Conservation (phyloP, 345 rosid genomes). For the Carallia brachiata region DNA sequence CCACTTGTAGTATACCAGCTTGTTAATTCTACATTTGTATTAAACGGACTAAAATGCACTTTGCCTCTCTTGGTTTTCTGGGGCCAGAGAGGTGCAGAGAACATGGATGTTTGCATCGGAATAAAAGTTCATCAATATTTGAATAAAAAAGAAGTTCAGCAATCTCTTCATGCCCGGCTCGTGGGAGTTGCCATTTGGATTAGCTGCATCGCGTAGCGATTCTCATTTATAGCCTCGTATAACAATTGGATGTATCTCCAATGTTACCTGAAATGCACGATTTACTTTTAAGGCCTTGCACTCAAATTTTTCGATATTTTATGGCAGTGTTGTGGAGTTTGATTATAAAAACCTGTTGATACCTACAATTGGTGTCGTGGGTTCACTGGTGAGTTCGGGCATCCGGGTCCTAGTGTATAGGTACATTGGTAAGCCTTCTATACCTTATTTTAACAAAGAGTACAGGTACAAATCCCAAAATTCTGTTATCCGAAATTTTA, state of each 20-base stretch:
- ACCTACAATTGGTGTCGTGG: constrained; percentile 22
- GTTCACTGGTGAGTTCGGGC: constrained; percentile 19
- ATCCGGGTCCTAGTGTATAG: constrained; percentile 23
- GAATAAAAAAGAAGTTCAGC: constrained; percentile 26
- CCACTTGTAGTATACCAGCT: too few species aligned
- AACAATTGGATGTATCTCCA: too few species aligned
- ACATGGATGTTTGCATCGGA: constrained; percentile 20
- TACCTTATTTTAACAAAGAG: background rate
- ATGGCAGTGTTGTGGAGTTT: constrained; percentile 16
- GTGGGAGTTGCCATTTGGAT: constrained; percentile 20
- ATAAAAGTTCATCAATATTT: constrained; percentile 5
- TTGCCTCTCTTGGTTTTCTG: background rate
- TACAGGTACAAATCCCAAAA: too few species aligned
- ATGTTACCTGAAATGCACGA: background rate
- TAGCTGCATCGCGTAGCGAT: constrained; percentile 18
- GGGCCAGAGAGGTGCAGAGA: constrained; percentile 1
- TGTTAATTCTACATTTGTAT: too few species aligned
- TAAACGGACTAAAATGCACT: too few species aligned
- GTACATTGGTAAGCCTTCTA: background rate
- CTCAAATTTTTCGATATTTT: too few species aligned
- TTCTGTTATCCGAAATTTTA: too few species aligned
- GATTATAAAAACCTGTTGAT: constrained; percentile 3
- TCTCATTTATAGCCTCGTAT: background rate
- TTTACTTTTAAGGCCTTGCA: background rate
- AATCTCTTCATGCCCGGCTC: constrained; percentile 26